These are phyloP conservation scores for Penicillium corylophilum DNA, from an alignment of 2,329 filamentous ascomycete species.

Conservation along the genomic window DNA sequence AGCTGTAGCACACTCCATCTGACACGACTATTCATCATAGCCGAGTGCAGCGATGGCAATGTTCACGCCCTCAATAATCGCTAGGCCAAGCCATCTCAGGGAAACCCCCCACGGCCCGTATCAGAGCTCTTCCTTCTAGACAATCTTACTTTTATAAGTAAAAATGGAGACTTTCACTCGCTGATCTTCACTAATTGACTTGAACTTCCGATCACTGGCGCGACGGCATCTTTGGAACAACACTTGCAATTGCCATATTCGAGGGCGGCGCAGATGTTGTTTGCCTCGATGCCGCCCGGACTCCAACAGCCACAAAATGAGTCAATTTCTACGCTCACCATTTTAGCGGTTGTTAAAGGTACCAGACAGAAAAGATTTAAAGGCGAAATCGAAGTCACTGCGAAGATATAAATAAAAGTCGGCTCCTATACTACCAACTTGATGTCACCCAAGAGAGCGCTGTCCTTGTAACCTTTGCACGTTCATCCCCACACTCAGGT, in stretches of 20 bases:
- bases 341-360: neutral
- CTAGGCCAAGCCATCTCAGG: neutral
- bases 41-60: neutral
- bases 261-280: slow-evolving; percentile 37
- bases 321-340: neutral
- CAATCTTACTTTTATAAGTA: neutral
- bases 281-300: slow-evolving; percentile 27
- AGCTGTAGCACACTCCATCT: neutral
- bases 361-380: neutral
- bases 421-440: slow-evolving; percentile 19
- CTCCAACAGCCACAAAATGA: slow-evolving; percentile 9
- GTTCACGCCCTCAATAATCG: neutral
- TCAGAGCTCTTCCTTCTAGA: neutral
- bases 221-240: slow-evolving; percentile 16
- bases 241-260: slow-evolving; percentile 22
- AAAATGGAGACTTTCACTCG: neutral
- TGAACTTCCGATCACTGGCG: slow-evolving; percentile 22
- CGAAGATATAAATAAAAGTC: neutral
- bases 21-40: neutral
- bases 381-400: slow-evolving; percentile 12
- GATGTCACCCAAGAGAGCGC: neutral
- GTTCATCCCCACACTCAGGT: slow-evolving; percentile 12
- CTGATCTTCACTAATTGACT: neutral
- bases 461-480: neutral
- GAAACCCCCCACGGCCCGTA: neutral